Evolutionary conservation across 2,329 filamentous ascomycete genomes (phyloP).

Genomic region (Colletotrichum sp.): DNA sequence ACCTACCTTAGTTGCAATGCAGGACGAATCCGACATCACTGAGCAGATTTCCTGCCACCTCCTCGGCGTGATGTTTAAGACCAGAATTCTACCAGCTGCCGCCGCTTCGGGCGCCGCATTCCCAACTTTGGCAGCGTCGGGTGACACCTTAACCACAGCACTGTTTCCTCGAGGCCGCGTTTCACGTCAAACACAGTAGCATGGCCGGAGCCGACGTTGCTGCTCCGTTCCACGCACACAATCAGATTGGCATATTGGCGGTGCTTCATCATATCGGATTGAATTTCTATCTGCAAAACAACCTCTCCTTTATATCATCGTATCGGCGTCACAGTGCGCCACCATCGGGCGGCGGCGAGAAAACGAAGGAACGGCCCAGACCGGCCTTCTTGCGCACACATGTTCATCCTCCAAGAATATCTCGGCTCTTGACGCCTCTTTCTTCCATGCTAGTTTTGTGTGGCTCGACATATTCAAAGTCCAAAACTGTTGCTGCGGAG

Average conservation of each 20-base stretch:
- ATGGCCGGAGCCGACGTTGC: background rate
- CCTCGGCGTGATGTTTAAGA: background rate
- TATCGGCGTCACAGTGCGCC: conserved; percentile 1
- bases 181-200: background rate
- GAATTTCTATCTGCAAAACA: conserved; percentile 12
- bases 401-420: background rate
- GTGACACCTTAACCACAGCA: background rate
- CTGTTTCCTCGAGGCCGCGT: background rate
- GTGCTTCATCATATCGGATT: background rate
- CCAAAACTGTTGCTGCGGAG: background rate
- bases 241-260: background rate
- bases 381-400: background rate
- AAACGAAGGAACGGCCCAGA: background rate
- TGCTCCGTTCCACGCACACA: background rate
- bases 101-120: background rate
- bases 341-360: background rate
- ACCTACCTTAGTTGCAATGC: background rate
- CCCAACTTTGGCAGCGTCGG: background rate
- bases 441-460: background rate
- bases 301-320: conserved; percentile 11
- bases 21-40: background rate
- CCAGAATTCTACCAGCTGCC: background rate
- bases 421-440: background rate
- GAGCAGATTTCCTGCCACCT: background rate
- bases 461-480: conserved; percentile 1